These are phyloP conservation scores for Aspergillus heteromorphus DNA, from an alignment of 495 filamentous ascomycete species.

Conservation along the genomic window DNA sequence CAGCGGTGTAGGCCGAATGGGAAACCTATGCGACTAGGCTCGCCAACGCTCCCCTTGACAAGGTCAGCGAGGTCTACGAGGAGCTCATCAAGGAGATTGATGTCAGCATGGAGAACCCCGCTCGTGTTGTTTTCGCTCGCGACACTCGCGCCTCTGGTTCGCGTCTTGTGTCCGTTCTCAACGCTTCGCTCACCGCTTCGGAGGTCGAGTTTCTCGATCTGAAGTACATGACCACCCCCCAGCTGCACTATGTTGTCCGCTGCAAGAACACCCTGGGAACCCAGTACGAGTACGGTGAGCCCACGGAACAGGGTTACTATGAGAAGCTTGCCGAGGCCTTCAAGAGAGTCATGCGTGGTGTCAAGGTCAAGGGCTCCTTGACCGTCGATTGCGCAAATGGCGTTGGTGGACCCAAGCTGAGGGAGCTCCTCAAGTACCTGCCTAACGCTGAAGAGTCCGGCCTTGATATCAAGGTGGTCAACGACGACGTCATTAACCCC, in stretches of 20 bases:
- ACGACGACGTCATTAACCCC: constrained; percentile 84
- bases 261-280: constrained; percentile 88
- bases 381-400: constrained; percentile 96
- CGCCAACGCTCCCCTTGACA: constrained; percentile 73
- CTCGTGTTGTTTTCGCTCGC: constrained; percentile 81
- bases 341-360: constrained; percentile 68
- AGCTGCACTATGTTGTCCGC: constrained; percentile 92
- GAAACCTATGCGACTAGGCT: constrained; percentile 80
- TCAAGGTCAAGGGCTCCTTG: constrained; percentile 63
- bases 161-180: constrained; percentile 69
- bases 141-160: constrained; percentile 92
- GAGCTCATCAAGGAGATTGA: constrained; percentile 65
- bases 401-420: constrained; percentile 88
- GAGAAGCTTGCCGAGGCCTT: constrained; percentile 82
- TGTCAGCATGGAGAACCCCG: constrained; percentile 63
- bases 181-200: constrained; percentile 69
- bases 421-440: constrained; percentile 79
- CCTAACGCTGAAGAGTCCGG: constrained; percentile 55
- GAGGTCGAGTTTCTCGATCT: constrained; percentile 70
- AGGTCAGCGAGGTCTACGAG: constrained; percentile 69
- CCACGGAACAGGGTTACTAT: constrained; percentile 89
- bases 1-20: constrained; percentile 60
- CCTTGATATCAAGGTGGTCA: constrained; percentile 79
- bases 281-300: constrained; percentile 75
- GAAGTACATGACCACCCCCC: constrained; percentile 87